These are phyloP conservation scores for Phytophthora hibernalis DNA, from an alignment of 352 stramenopile genomes.

Conservation along the genomic window DNA sequence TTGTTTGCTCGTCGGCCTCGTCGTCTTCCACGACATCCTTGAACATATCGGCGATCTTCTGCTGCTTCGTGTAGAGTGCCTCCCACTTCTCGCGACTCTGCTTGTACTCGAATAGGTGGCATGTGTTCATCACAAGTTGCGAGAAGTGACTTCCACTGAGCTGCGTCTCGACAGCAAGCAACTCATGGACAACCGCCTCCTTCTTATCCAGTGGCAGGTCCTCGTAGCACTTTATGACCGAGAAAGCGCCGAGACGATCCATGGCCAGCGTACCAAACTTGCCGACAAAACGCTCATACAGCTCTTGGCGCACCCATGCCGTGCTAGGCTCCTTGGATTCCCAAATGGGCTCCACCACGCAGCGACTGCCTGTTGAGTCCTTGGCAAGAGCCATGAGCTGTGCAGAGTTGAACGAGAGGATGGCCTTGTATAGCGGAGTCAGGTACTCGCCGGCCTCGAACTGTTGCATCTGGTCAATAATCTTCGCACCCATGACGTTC, in stretches of 20 bases:
- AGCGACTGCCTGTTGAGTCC: conserved; percentile 83
- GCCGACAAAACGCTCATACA: conserved; percentile 76
- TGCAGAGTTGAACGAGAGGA: conserved; percentile 68
- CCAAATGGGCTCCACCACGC: conserved; percentile 82
- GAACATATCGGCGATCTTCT: conserved; percentile 83
- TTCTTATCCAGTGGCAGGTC: conserved; percentile 66
- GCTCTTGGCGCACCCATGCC: conserved; percentile 65
- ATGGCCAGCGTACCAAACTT: conserved; percentile 75
- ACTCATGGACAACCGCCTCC: conserved; percentile 71
- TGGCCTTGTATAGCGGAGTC: conserved; percentile 61
- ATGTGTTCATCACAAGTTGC: conserved; percentile 84
- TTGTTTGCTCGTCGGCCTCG: conserved; percentile 7
- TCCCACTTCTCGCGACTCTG: conserved; percentile 83
- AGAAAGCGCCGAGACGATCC: conserved; percentile 81
- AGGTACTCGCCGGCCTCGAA: conserved; percentile 62
- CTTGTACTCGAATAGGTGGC: conserved; percentile 82
- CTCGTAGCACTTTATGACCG: conserved; percentile 87
- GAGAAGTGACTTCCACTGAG: conserved; percentile 83
- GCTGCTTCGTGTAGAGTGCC: conserved; percentile 77
- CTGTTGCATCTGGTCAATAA: conserved; percentile 74
- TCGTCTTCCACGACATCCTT: conserved; percentile 70
- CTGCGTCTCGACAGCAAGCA: conserved; percentile 74
- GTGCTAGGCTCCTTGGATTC: conserved; percentile 62
- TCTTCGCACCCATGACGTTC: conserved; percentile 82
- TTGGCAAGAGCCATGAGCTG: conserved; percentile 80